Evolutionary conservation across 169 alveolate species (phyloP).

Genomic region (Sarcocystis neurona): DNA sequence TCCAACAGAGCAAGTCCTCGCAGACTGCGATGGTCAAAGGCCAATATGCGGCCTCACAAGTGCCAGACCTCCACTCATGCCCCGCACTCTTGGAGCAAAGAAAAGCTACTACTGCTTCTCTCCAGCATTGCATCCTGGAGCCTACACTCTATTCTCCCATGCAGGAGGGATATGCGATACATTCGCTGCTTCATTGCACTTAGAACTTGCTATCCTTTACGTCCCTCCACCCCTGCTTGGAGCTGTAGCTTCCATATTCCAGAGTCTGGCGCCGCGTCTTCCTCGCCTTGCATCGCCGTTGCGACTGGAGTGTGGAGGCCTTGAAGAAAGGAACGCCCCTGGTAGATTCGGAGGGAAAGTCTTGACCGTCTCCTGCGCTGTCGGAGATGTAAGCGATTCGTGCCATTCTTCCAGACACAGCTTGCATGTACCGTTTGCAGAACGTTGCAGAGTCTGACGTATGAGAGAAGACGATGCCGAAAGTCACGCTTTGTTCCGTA

Average conservation of each 20-base stretch:
- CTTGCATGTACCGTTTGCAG: no score
- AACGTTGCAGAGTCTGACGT: no score
- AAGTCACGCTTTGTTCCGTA: no score
- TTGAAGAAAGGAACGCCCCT: slow-evolving; percentile 60
- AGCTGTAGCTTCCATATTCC: slow-evolving; percentile 30
- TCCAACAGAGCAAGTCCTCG: not conserved
- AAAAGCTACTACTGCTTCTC: slow-evolving; percentile 62
- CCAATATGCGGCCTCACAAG: not conserved
- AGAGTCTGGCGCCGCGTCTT: slow-evolving; percentile 30
- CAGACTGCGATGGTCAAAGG: not conserved
- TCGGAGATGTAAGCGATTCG: slow-evolving; percentile 39
- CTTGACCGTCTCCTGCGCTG: slow-evolving; percentile 61
- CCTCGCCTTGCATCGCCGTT: slow-evolving; percentile 56
- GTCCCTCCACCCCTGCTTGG: slow-evolving; percentile 46
- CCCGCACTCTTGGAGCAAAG: slow-evolving; percentile 48
- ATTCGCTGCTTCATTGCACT: slow-evolving; percentile 57
- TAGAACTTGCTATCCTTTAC: slow-evolving; percentile 58
- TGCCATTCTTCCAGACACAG: not conserved
- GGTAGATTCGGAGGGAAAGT: slow-evolving; percentile 65
- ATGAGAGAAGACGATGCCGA: no score
- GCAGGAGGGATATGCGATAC: slow-evolving; percentile 65
- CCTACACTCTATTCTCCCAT: slow-evolving; percentile 56
- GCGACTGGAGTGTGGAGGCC: slow-evolving; percentile 54
- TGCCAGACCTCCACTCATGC: not conserved
- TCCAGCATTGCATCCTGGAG: slow-evolving; percentile 53